Conservation (phyloP, 2,329 filamentous ascomycete genomes). For the Aspergillus proliferans region DNA sequence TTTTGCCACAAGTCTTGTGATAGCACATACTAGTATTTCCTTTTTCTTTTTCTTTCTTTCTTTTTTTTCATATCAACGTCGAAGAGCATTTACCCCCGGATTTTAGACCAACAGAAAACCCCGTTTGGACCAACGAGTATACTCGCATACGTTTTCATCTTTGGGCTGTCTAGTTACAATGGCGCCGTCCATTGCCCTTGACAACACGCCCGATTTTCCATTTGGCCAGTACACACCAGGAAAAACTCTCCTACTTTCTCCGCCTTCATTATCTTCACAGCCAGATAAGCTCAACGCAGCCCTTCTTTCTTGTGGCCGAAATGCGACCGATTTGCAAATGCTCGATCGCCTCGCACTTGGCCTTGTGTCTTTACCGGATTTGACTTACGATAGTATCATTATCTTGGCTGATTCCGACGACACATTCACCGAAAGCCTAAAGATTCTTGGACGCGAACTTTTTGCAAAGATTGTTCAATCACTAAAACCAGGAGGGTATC, state of each 20-base stretch:
- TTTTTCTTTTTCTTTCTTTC: background rate
- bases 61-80: background rate
- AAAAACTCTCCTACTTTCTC: background rate
- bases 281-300: background rate
- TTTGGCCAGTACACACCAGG: background rate
- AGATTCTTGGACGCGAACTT: slow-evolving; percentile 61
- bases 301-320: background rate
- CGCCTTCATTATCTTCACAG: background rate
- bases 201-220: background rate
- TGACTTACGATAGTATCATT: slow-evolving; percentile 77
- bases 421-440: slow-evolving; percentile 55
- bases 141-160: background rate
- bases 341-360: slow-evolving; percentile 84
- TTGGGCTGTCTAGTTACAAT: background rate
- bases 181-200: background rate
- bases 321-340: slow-evolving; percentile 85
- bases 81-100: background rate
- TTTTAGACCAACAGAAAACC: background rate
- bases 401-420: slow-evolving; percentile 74
- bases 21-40: background rate
- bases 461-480: slow-evolving; percentile 61
- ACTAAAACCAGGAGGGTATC: slow-evolving; percentile 1
- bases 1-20: background rate
- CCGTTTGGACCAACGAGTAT: background rate
- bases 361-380: slow-evolving; percentile 66